Base-by-base conservation (phyloP, 2,329 filamentous ascomycete species). In the Diaporthe aspalathi region DNA sequence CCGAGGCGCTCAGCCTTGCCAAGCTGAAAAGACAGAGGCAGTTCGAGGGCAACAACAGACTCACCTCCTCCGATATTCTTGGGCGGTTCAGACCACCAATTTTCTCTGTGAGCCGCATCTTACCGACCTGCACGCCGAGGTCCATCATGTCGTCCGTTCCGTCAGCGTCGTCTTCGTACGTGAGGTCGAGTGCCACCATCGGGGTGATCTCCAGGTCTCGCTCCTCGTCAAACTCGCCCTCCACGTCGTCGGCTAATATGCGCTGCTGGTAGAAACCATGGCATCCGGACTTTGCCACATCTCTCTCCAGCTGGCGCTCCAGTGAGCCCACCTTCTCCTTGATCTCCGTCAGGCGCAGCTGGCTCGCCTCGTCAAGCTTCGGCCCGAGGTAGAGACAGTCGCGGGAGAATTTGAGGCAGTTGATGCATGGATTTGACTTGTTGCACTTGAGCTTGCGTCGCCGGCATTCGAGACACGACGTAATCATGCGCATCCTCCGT, bases 381-480 rank as follows among this genome's bases (percentile, higher is more conserved):
- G 90, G 87, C 2, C 90, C 88, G 45, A 94, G 85, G 77, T 92
- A 93, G 47, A 92, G 77, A 75, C 88, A 90, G 24, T 88, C 86
- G 29, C 86, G 83, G 27, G 79, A 82, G 40, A 86, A 85, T 75
- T 87, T 87, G 73, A 81, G 82, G 80, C 90, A 92, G 79, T 93
- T 93, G 74, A 85, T 85, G 78, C 93, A 95, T 72, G 93, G 92
- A 65, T 92, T 87, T 24, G 80, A 85, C 81, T 93, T 94, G 82
- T 93, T 91, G 82, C 93, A 95, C 79, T 93, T 93, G 70, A 94
- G 84, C 81, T 95, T 95, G 50, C 93, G 88, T 27, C 92, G 88
- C 49, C 93, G 88, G 78, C 92, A 94, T 79, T 92, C 89, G 43
- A 92, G 85, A 78, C 91, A 93, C 35, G 89, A 91, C 73, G 88